Percentiles rank a stretch among this genome's conserved stretches.
phyloP scores from a whole-genome alignment of 2,329 filamentous ascomycete genomes.

The Fusarium verrucosum region DNA sequence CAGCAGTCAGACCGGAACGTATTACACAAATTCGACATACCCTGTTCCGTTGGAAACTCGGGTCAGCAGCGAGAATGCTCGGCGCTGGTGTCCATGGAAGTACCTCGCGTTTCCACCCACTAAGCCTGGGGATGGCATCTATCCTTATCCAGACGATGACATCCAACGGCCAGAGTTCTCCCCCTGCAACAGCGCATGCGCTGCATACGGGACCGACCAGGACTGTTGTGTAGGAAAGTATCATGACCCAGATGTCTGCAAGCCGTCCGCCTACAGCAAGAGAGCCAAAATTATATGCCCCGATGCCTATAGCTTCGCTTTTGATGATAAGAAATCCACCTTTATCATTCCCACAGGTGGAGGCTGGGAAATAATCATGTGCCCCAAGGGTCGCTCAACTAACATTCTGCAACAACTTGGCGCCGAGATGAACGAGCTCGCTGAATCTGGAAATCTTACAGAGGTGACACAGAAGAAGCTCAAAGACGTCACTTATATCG shows the following conservation, averaged over 20 bases:
- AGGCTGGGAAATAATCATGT: slow-evolving; percentile 82
- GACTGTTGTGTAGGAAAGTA: slow-evolving; percentile 82
- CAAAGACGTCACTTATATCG: slow-evolving; percentile 49
- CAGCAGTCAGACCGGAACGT: slow-evolving; percentile 62
- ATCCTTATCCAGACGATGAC: slow-evolving; percentile 81
- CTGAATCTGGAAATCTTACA: slow-evolving; percentile 53
- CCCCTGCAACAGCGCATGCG: slow-evolving; percentile 80
- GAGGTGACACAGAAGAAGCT: slow-evolving; percentile 46
- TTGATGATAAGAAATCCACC: slow-evolving; percentile 66
- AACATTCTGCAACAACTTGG: slow-evolving; percentile 65
- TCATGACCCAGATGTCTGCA: slow-evolving; percentile 69
- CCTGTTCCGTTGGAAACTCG: slow-evolving; percentile 73
- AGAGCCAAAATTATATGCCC: slow-evolving; percentile 80
- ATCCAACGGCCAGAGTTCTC: slow-evolving; percentile 77
- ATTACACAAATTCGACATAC: slow-evolving; percentile 71
- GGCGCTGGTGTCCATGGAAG: slow-evolving; percentile 83
- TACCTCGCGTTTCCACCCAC: slow-evolving; percentile 73
- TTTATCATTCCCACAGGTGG: slow-evolving; percentile 73
- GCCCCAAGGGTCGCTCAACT: slow-evolving; percentile 70
- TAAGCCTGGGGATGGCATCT: slow-evolving; percentile 78
- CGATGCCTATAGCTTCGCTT: slow-evolving; percentile 83
- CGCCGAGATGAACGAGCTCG: slow-evolving; percentile 59
- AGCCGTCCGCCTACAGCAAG: slow-evolving; percentile 73
- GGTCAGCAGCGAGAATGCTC: slow-evolving; percentile 65
- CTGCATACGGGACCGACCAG: slow-evolving; percentile 69